A percentile compares a stretch with the other conserved stretches of the same genome.
Evolutionary conservation across 495 filamentous ascomycete genomes (phyloP).

Genomic region (Poronia punctata): DNA sequence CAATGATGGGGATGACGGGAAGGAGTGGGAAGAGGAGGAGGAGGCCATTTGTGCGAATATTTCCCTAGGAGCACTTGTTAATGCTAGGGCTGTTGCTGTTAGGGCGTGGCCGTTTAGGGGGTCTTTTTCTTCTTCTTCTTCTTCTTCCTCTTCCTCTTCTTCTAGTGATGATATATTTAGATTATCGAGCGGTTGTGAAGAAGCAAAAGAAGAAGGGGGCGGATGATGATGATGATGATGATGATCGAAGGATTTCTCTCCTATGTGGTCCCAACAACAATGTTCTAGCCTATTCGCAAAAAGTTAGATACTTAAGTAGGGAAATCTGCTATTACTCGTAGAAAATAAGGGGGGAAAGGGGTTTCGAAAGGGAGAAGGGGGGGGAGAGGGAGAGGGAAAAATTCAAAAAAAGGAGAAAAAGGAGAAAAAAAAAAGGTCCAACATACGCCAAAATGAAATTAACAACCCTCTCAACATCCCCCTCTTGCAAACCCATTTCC

Average conservation of each 20-base stretch:
- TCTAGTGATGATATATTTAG: too few relatives aligned
- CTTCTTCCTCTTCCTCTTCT: background rate
- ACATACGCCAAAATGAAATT: slow-evolving; percentile 46
- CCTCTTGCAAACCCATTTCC: slow-evolving; percentile 16
- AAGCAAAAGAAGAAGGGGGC: too few relatives aligned
- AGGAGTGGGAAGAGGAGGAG: slow-evolving; percentile 6
- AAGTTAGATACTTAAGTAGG: too few relatives aligned
- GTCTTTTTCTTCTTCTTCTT: background rate
- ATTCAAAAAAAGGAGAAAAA: background rate
- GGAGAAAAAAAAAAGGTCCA: background rate
- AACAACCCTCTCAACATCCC: slow-evolving; percentile 37
- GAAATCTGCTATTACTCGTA: background rate
- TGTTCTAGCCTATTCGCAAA: slow-evolving; percentile 37
- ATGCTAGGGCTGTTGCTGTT: slow-evolving; percentile 37
- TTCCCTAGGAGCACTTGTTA: slow-evolving; percentile 24
- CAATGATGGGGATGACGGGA: slow-evolving; percentile 12
- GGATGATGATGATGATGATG: slow-evolving; percentile 12
- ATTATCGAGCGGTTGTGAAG: too few relatives aligned
- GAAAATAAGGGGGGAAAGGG: background rate
- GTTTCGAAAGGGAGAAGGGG: slow-evolving; percentile 1
- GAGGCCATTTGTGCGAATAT: slow-evolving; percentile 19
- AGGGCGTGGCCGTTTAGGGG: slow-evolving; percentile 34
- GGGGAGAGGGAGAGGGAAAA: background rate
- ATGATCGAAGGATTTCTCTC: slow-evolving; percentile 21
- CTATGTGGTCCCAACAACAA: slow-evolving; percentile 43